These are phyloP conservation scores for Gnomoniopsis sp. DNA, from an alignment of 2,329 filamentous ascomycete species.

Conservation along the genomic window DNA sequence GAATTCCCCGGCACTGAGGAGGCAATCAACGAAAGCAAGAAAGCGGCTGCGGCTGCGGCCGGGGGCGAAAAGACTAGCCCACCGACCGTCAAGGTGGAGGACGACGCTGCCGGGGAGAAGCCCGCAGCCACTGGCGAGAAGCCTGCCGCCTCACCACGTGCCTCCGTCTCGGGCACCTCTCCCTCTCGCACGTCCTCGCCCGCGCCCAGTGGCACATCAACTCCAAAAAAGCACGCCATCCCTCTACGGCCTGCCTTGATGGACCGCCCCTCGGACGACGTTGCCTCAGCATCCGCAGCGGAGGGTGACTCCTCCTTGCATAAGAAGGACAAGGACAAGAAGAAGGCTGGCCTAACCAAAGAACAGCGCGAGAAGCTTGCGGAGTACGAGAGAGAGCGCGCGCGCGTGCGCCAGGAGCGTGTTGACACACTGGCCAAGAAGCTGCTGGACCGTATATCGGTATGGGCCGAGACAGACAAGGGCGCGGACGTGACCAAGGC, in stretches of 20 bases:
- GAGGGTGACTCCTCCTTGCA: constrained; percentile 69
- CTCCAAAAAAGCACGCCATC: constrained; percentile 47
- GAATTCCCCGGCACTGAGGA: constrained; percentile 58
- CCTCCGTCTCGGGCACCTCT: constrained; percentile 31
- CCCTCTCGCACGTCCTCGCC: constrained; percentile 41
- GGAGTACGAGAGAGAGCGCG: constrained; percentile 83
- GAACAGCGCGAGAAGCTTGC: constrained; percentile 91
- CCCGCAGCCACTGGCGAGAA: constrained; percentile 19
- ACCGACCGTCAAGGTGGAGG: constrained; percentile 38
- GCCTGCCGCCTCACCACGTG: constrained; percentile 29
- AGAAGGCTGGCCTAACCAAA: constrained; percentile 80
- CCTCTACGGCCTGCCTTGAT: constrained; percentile 82
- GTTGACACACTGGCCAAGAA: constrained; percentile 82
- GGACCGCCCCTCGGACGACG: constrained; percentile 77
- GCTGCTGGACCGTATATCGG: constrained; percentile 80
- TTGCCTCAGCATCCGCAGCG: constrained; percentile 59
- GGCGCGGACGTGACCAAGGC: constrained; percentile 76
- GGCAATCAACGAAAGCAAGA: constrained; percentile 53
- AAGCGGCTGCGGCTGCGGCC: constrained; percentile 32
- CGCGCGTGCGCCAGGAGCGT: constrained; percentile 77
- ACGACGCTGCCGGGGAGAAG: constrained; percentile 23
- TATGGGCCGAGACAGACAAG: constrained; percentile 98
- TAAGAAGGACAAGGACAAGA: constrained; percentile 57
- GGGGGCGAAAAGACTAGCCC: constrained; percentile 29
- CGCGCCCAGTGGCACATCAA: constrained; percentile 35